A percentile compares a stretch with the other conserved stretches of the same genome.
These are phyloP conservation scores for Solanum clarkiae DNA, from an alignment of 257 asterid species.

Conservation along the genomic window DNA sequence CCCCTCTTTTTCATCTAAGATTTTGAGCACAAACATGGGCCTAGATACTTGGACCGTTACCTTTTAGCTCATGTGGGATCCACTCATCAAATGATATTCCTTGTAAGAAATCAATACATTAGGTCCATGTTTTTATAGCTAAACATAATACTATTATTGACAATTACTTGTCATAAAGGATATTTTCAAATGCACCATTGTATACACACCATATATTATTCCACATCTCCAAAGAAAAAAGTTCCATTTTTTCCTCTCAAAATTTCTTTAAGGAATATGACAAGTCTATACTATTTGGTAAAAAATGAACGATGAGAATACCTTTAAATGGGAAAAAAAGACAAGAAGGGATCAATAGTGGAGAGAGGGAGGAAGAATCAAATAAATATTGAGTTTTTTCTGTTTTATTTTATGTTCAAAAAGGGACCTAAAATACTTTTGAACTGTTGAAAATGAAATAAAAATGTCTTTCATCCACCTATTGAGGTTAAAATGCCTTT, in stretches of 20 bases:
- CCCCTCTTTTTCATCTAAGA: not conserved
- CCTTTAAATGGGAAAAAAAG: not conserved
- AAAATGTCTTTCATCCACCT: no score
- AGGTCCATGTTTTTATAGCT: not conserved
- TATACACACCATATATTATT: not conserved
- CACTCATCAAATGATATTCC: not conserved
- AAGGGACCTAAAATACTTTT: no score
- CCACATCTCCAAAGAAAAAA: not conserved
- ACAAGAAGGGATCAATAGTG: not conserved
- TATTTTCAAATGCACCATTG: not conserved
- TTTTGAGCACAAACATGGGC: constrained; percentile 1
- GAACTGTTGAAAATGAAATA: no score
- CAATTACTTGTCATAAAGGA: not conserved
- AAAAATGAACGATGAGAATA: no score
- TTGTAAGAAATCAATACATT: not conserved
- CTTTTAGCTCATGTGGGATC: not conserved
- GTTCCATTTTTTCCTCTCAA: no score
- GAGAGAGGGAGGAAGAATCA: not conserved
- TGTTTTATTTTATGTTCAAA: no score
- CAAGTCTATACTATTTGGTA: no score
- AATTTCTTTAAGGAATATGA: no score
- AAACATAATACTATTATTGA: not conserved
- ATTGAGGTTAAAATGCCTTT: no score
- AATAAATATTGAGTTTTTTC: not conserved
- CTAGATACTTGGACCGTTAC: not conserved